A percentile compares a stretch with the other conserved stretches of the same genome.
These are phyloP conservation scores for Aspergillus bombycis DNA, from an alignment of 2,329 filamentous ascomycete genomes.

Conservation along the genomic window DNA sequence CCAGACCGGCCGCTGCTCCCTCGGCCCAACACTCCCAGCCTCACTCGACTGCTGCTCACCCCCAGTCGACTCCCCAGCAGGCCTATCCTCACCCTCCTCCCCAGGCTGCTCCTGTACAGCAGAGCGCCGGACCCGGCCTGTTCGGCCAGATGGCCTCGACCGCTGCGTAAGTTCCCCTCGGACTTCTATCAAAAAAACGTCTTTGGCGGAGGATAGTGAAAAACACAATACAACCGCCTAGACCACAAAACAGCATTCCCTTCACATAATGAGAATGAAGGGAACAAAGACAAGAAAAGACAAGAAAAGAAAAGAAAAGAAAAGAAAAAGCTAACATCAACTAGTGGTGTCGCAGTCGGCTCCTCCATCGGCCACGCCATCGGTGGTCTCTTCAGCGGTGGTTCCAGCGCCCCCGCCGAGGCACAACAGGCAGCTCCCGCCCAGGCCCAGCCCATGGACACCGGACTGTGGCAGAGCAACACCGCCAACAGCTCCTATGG, in stretches of 20 bases:
- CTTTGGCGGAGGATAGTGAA: background rate
- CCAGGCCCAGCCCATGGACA: conserved; percentile 56
- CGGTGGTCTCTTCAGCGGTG: conserved; percentile 81
- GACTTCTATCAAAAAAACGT: background rate
- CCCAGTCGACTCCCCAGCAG: conserved; percentile 51
- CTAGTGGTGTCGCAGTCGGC: conserved; percentile 92
- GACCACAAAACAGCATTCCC: background rate
- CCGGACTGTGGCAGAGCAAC: conserved; percentile 49
- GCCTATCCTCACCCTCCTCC: conserved; percentile 49
- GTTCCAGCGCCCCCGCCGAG: conserved; percentile 60
- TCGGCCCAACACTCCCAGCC: conserved; percentile 65
- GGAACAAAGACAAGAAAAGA: background rate
- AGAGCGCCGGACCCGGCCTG: conserved; percentile 74
- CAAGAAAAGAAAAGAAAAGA: background rate
- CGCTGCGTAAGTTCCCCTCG: conserved; percentile 74
- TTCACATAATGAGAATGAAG: too few relatives aligned
- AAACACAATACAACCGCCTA: background rate
- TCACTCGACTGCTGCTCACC: conserved; percentile 66
- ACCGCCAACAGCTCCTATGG: conserved; percentile 53
- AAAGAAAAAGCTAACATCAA: background rate
- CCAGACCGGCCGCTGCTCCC: conserved; percentile 57
- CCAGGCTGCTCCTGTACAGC: conserved; percentile 45
- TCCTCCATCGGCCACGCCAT: conserved; percentile 95
- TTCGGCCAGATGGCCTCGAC: conserved; percentile 98
- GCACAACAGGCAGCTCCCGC: conserved; percentile 53